phyloP scores from a whole-genome alignment of 768 basidiomycete genomes.

The Mycena indigotica region DNA sequence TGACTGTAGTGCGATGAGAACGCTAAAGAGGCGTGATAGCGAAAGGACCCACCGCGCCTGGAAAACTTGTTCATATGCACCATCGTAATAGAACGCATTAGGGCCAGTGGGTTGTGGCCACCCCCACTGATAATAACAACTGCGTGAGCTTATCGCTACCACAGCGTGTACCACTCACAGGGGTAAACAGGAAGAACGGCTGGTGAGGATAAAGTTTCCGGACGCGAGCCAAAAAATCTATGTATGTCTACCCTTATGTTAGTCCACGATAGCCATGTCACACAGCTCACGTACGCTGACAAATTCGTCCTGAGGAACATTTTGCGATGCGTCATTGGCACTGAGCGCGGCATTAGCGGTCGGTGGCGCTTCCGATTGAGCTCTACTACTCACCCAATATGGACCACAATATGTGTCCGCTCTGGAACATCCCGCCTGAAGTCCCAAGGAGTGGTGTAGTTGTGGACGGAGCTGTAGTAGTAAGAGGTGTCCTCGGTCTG shows the following conservation, averaged over 20 bases:
- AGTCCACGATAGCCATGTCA: no score
- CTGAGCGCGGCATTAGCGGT: no score
- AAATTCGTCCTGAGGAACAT: constrained; percentile 45
- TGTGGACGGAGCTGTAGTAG: constrained; percentile 56
- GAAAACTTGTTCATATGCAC: constrained; percentile 51
- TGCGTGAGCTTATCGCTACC: neutral
- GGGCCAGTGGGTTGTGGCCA: constrained; percentile 55
- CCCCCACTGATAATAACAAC: constrained; percentile 58
- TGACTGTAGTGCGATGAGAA: no score
- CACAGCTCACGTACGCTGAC: no score
- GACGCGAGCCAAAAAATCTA: constrained; percentile 46
- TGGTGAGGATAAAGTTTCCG: constrained; percentile 45
- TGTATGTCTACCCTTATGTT: constrained; percentile 54
- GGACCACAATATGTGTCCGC: constrained; percentile 56
- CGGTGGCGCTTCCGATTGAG: no score
- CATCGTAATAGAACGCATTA: constrained; percentile 47
- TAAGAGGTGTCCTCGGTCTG: constrained; percentile 63
- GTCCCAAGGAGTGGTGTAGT: constrained; percentile 62
- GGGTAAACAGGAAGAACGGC: constrained; percentile 57
- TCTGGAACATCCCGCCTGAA: constrained; percentile 49
- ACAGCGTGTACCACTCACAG: constrained; percentile 36
- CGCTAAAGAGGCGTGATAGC: no score
- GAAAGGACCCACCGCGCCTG: no score
- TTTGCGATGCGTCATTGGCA: constrained; percentile 62
- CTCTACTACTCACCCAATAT: no score